Percentiles rank a stretch among this genome's conserved stretches.
Evolutionary conservation across 805 yeast genomes (phyloP).

Genomic region (Barnettozyma sucrosica): DNA sequence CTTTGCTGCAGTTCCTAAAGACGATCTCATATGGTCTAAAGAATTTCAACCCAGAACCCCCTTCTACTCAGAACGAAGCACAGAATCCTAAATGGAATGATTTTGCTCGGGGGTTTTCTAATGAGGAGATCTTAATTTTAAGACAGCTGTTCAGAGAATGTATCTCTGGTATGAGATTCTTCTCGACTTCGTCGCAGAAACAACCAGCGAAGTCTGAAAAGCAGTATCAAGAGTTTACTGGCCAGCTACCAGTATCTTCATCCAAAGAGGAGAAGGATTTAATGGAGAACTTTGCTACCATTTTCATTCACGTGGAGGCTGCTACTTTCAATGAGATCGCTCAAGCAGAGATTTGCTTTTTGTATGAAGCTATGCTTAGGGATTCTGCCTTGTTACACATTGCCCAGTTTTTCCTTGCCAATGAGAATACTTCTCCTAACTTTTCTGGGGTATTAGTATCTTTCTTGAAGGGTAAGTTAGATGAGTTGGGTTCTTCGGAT

Average conservation of each 20-base stretch:
- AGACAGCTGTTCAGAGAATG: slow-evolving; percentile 79
- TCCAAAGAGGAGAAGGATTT: slow-evolving; percentile 91
- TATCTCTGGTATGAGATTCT: slow-evolving; percentile 71
- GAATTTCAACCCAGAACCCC: slow-evolving; percentile 81
- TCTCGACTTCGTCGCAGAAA: slow-evolving; percentile 40
- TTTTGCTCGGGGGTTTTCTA: slow-evolving; percentile 74
- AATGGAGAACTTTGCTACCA: slow-evolving; percentile 92
- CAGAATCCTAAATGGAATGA: slow-evolving; percentile 70
- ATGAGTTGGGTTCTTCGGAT: slow-evolving; percentile 76
- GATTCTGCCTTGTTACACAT: slow-evolving; percentile 85
- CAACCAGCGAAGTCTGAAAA: slow-evolving; percentile 20
- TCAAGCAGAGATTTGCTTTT: slow-evolving; percentile 67
- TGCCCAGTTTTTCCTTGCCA: slow-evolving; percentile 90
- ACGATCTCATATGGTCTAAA: slow-evolving; percentile 86
- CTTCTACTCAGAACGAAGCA: slow-evolving; percentile 41
- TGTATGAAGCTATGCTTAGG: slow-evolving; percentile 71
- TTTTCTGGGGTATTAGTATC: slow-evolving; percentile 79
- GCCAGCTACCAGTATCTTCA: slow-evolving; percentile 80
- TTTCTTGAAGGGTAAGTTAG: slow-evolving; percentile 67
- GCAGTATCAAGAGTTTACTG: slow-evolving; percentile 41
- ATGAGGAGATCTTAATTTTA: slow-evolving; percentile 77
- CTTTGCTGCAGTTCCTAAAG: slow-evolving; percentile 83
- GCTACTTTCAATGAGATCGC: slow-evolving; percentile 93
- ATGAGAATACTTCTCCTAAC: slow-evolving; percentile 90
- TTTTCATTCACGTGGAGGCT: slow-evolving; percentile 89